phyloP scores from a whole-genome alignment of 2,329 filamentous ascomycete species.

The Raffaelea deltoideospora region DNA sequence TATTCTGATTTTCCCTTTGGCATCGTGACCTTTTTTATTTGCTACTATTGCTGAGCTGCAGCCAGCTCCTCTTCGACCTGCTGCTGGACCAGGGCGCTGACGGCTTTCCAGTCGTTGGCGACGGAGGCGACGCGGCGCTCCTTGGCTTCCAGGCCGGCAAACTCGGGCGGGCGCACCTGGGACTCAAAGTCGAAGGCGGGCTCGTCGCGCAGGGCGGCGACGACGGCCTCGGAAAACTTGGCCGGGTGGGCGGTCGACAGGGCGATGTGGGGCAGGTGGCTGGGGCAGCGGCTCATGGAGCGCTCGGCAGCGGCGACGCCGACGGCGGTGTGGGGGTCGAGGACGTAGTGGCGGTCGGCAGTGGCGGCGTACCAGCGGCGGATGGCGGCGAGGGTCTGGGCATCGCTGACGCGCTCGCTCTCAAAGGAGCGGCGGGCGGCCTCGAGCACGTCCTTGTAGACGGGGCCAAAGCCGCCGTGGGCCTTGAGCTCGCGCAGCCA shows the following conservation, averaged over 20 bases:
- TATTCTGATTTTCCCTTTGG: neutral
- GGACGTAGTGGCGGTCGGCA: conserved; percentile 43
- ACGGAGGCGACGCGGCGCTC: conserved; percentile 60
- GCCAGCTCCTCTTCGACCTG: conserved; percentile 53
- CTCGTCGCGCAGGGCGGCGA: conserved; percentile 57
- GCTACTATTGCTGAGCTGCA: neutral
- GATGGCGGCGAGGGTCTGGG: conserved; percentile 55
- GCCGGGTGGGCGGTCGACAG: conserved; percentile 91
- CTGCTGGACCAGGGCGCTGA: conserved; percentile 59
- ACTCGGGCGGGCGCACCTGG: conserved; percentile 67
- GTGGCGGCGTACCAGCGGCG: conserved; percentile 31
- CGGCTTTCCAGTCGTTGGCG: conserved; percentile 56
- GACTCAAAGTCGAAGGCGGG: conserved; percentile 59
- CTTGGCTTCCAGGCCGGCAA: conserved; percentile 61
- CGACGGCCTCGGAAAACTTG: conserved; percentile 81
- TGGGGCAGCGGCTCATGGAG: conserved; percentile 40
- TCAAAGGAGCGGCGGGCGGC: conserved; percentile 62
- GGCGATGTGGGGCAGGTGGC: conserved; percentile 55
- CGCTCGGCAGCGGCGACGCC: conserved; percentile 64
- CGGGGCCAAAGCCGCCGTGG: conserved; percentile 64
- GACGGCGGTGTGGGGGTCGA: conserved; percentile 87
- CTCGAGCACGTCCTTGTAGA: conserved; percentile 57
- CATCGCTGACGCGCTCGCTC: conserved; percentile 57
- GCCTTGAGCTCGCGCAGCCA: conserved; percentile 75
- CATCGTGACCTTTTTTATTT: neutral